A percentile compares a stretch with the other conserved stretches of the same genome.
phyloP scores from a whole-genome alignment of 495 filamentous ascomycete species.

The Aspergillus bridgeri region DNA sequence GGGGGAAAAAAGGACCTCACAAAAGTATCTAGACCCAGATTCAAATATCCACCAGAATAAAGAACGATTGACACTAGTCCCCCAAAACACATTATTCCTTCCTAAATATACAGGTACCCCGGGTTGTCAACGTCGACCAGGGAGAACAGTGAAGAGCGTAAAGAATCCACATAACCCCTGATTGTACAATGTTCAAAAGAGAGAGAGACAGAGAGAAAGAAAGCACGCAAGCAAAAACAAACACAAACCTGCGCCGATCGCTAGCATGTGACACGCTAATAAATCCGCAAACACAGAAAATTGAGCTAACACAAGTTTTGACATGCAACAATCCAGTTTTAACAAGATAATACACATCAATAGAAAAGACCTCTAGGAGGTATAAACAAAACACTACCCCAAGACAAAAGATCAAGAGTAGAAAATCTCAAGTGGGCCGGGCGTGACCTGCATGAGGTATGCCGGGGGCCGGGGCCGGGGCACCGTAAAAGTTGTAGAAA shows the following conservation, averaged over 20 bases:
- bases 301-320: not conserved
- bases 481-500: slow-evolving; percentile 20
- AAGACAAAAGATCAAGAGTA: too few species aligned
- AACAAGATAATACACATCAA: not conserved
- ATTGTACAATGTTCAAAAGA: not conserved
- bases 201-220: not conserved
- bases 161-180: not conserved
- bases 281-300: not conserved
- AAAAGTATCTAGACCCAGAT: not conserved
- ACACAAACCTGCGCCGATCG: not conserved
- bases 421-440: slow-evolving; percentile 12
- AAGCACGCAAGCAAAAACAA: too few species aligned
- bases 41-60: not conserved
- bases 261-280: not conserved
- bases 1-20: not conserved
- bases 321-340: too few species aligned
- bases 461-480: slow-evolving; percentile 2
- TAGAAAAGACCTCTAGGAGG: not conserved
- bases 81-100: not conserved
- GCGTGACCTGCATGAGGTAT: slow-evolving; percentile 20
- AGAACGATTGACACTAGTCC: not conserved
- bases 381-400: too few species aligned
- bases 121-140: not conserved
- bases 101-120: not conserved
- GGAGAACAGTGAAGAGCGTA: not conserved